Base-by-base conservation (phyloP, 768 basidiomycete species). In the Dacryopinax primogenitus region DNA sequence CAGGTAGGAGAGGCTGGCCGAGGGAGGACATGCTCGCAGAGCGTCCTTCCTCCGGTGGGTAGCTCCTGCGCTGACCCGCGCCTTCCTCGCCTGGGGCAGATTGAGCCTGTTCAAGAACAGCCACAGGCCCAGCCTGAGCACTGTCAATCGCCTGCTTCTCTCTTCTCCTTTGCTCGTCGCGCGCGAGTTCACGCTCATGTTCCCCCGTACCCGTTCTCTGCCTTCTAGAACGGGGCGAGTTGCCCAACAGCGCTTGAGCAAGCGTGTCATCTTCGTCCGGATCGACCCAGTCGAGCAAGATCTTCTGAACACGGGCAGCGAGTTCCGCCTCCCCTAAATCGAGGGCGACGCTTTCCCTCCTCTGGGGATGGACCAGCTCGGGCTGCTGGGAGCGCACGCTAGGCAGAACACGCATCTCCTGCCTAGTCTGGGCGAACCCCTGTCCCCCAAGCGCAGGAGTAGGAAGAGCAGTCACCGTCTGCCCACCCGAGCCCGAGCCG, bases 21-120 rank as follows among this genome's bases (percentile, higher is more conserved):
- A 92, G 81, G 67, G 86, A 88, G 1, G 90, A 92, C 85, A 92
- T 84, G 7, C 51, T 58, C 51, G 51, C 51, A 58, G 51, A 58
- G 51, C 51, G 51, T 58, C 51, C 51, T 58, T 58, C 51, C 51
- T 58, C 51, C 3, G 51, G 51, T 30, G 51, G 51, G 51, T 58
- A 58, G 51, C 51, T 58, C 51, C 51, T 58, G 12, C 51, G 11
- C 51, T 58, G 26, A 3, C 51, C 51, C 21, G 51, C 51, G 26
- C 51, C 51, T 30, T 58, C 51, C 51, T 58, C 51, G 11, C 13
- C 18, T 32, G 51, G 26, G 30, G 26, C 51, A 58, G 12, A 30
- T 11, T 58, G 51, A 32, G 26, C 3, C 26, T 30, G 9, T 58
- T 30, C 26, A 58, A 28, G 30, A n/a, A n/a, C n/a, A n/a, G 51